Evolutionary conservation across 306 rosid genomes (phyloP), one percentile per base, ranked within the genome.

Genomic region (Quercus cerris): DNA sequence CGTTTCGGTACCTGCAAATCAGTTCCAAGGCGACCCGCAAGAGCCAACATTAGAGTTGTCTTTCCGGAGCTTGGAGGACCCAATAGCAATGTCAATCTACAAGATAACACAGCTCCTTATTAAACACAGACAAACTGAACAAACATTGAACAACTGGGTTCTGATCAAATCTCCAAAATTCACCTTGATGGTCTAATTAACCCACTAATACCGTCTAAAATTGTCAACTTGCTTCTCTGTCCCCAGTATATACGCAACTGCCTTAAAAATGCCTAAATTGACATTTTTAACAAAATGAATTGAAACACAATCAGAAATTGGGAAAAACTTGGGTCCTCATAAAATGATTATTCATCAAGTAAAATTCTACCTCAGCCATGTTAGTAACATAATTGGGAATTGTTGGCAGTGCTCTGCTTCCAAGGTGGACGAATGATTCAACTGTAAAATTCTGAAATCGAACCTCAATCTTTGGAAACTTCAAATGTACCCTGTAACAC

Each of bases 1-100:
- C 73, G 75, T 38, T 51, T 38, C 41, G 54, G 83, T 91, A 96
- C 99, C 98, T 96, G 86, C 86, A 96, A 83, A 77, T 91, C 97
- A 80, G 80, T 79, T 86, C 91, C 99, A 72, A 93, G 87, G 76
- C 97, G 94, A 62, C 98, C 99, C 19, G 99, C 98, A 78, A 96
- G 99, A 77, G 99, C 98, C 81, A 90, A 82, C 49, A 96, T 86
- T 75, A 96, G 80, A 13, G 99, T 90, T 17, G 98, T 87, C 88
- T 96, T 96, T 76, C 99, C 99, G 15, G 99, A 96, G 90, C 98
- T 90, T 63, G 99, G 99, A 49, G 99, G 98, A 76, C 99, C 99
- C 90, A 96, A 75, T 56, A 96, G 75, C 77, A 96, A 84, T 15
- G 99, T 96, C 79, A 96, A 81, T 82, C 99, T 96, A 78, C 83